Evolutionary conservation across 1,284 basidiomycete genomes (phyloP).

Genomic region (Ceratobasidium sp.): DNA sequence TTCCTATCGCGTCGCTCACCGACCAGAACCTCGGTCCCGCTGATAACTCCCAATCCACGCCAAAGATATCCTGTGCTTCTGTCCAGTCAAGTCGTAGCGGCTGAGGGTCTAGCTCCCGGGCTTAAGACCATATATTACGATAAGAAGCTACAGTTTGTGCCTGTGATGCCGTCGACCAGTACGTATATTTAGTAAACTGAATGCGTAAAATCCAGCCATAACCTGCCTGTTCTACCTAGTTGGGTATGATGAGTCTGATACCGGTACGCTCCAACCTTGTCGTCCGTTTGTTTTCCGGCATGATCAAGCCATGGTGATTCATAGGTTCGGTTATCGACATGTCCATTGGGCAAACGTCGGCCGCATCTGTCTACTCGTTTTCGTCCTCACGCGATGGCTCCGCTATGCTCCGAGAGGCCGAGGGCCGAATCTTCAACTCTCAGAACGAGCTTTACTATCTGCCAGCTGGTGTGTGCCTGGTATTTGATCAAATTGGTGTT

Average conservation of each 20-base stretch:
- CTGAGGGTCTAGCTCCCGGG: not conserved
- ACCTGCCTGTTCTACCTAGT: conserved; percentile 1
- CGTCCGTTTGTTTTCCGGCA: not conserved
- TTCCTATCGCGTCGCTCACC: not conserved
- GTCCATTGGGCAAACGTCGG: conserved; percentile 18
- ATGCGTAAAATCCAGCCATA: not conserved
- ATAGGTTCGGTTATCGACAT: conserved; percentile 22
- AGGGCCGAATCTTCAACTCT: conserved; percentile 40
- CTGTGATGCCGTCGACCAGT: not conserved
- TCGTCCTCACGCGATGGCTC: conserved; percentile 36
- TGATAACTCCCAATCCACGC: not conserved
- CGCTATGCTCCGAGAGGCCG: conserved; percentile 37
- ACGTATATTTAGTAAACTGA: not conserved
- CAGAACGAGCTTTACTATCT: conserved; percentile 41
- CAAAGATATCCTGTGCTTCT: conserved; percentile 10
- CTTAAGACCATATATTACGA: not conserved
- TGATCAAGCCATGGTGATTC: not conserved
- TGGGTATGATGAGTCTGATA: conserved; percentile 20
- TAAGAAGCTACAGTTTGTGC: not conserved
- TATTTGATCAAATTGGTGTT: not conserved
- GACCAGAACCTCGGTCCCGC: not conserved
- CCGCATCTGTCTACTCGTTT: conserved; percentile 39
- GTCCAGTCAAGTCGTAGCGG: not conserved
- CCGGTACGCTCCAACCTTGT: not conserved
- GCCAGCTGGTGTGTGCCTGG: conserved; percentile 33